Conservation (phyloP, 306 rosid genomes). For the Cyamopsis tetragonoloba region DNA sequence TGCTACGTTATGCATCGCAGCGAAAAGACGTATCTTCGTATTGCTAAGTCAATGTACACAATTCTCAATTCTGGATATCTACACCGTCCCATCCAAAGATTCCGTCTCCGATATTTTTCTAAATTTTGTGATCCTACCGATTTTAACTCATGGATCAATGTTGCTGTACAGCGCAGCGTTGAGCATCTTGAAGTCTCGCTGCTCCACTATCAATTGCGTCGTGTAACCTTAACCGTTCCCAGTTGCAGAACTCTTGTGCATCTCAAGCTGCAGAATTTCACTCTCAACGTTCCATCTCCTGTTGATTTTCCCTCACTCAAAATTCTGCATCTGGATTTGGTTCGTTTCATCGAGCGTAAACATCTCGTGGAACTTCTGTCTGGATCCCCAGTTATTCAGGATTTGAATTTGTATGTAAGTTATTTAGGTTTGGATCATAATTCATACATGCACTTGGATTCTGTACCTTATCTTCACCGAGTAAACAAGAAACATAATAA, state of each 20-base stretch:
- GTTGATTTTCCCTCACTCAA: background rate
- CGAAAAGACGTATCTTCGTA: background rate
- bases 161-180: background rate
- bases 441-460: too few relatives aligned
- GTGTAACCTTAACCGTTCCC: accelerated
- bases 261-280: background rate
- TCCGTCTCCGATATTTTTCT: background rate
- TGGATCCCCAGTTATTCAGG: background rate
- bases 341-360: background rate
- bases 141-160: background rate
- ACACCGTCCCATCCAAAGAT: too few relatives aligned
- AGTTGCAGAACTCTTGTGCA: background rate
- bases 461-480: too few relatives aligned
- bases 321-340: background rate
- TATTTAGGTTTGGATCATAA: too few relatives aligned
- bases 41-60: too few relatives aligned
- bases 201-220: accelerated
- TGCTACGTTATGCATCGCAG: too few relatives aligned
- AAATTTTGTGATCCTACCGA: background rate
- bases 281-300: background rate
- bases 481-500: too few relatives aligned
- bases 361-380: background rate
- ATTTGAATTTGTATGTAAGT: too few relatives aligned
- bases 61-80: too few relatives aligned
- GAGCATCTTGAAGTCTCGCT: background rate